phyloP scores from a whole-genome alignment of 805 yeast genomes.

The Wickerhamomyces sydowiorum region DNA sequence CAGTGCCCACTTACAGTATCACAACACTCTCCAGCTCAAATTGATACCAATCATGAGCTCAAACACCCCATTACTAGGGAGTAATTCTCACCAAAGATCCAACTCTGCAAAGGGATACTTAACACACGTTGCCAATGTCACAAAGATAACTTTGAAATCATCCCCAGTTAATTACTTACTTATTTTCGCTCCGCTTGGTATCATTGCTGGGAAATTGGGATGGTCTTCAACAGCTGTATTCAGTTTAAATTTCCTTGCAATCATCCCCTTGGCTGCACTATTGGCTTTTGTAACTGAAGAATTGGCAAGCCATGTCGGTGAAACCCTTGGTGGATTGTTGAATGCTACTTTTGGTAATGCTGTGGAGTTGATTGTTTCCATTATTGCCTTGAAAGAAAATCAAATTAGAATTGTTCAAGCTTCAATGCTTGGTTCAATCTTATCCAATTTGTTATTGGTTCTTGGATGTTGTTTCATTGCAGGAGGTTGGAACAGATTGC shows the following conservation, averaged over 20 bases:
- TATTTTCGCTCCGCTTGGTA: constrained; percentile 84
- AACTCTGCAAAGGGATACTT: constrained; percentile 4
- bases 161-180: constrained; percentile 75
- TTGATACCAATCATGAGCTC: constrained; percentile 12
- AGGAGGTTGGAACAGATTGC: constrained; percentile 84
- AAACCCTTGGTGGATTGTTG: constrained; percentile 87
- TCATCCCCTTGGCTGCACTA: constrained; percentile 86
- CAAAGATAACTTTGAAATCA: constrained; percentile 34
- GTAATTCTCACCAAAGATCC: constrained; percentile 3
- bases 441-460: constrained; percentile 83
- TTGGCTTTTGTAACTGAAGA: constrained; percentile 93
- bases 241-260: constrained; percentile 77
- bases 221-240: constrained; percentile 56
- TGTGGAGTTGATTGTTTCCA: constrained; percentile 90
- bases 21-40: too few species aligned
- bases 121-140: constrained; percentile 19
- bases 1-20: neutral
- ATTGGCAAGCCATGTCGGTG: constrained; percentile 80
- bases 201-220: constrained; percentile 57
- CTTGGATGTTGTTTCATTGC: constrained; percentile 93
- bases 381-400: constrained; percentile 79
- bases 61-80: constrained; percentile 15
- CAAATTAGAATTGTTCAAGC: constrained; percentile 96
- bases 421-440: constrained; percentile 91
- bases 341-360: constrained; percentile 99